Evolutionary conservation across 2,329 filamentous ascomycete genomes (phyloP), one percentile per base, ranked within the genome.

Genomic region (Beauveria australis): DNA sequence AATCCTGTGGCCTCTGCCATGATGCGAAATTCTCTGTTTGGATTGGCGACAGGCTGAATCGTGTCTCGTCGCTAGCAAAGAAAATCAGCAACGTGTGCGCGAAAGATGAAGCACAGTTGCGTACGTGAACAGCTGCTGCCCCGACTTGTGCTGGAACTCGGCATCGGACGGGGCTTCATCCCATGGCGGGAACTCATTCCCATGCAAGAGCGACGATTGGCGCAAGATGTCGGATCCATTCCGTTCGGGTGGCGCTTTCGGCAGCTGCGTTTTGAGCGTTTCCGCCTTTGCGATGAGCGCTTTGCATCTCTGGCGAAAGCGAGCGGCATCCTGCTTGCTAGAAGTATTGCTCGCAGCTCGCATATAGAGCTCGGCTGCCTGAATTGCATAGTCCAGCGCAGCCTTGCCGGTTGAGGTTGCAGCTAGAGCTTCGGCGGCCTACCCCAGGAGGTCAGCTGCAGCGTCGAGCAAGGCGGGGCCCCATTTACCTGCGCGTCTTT

Each of bases 161-260:
- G 79, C 72, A 0, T 81, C 71, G 3, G 73, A 70, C 1, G 90
- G 88, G 30, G 85, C 78, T 2, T 73, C 74, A n/a, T 82, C 82
- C 94, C 94, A 99, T 0, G 89, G 91, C 12, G 89, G 91, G 66
- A 96, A 97, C 22, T 88, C 80, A 68, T 86, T 89, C 0, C 89
- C 91, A 70, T 96, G 91, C 22, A 99, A 79, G 60, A 85, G 88
- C 5, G 92, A 94, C 3, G 88, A 86, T 68, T 87, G 86, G 1
- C 89, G 78, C 9, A 97, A 74, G 55, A 97, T 86, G 9, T 62
- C 60, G 7, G 49, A 37, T 47, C 41, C 57, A 28, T 40, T 16
- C 7, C 5, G 26, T 26, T 8, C 26, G 5, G 28, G 19, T 24
- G 47, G 26, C 10, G 19, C 16, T 53, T 46, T 46, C 37, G 46